phyloP scores from a whole-genome alignment of 2,329 filamentous ascomycete species.

The Tolypocladium pustulatum region DNA sequence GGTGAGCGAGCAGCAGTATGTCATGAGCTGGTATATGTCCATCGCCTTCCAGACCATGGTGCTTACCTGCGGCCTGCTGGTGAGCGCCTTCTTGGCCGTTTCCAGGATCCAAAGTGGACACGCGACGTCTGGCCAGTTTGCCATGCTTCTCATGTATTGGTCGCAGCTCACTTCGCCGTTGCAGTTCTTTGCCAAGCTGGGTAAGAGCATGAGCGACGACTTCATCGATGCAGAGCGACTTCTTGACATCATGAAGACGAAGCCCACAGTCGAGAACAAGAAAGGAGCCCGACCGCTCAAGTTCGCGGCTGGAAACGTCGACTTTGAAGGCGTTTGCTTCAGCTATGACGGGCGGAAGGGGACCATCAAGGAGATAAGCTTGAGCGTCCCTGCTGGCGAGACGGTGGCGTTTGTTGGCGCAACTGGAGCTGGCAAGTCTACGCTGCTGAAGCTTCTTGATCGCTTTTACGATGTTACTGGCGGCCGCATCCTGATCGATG shows the following conservation, averaged over 20 bases:
- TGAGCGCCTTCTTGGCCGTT: conserved; percentile 47
- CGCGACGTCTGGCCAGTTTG: conserved; percentile 56
- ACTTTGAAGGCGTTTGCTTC: conserved; percentile 45
- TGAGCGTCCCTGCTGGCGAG: conserved; percentile 38
- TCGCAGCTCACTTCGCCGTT: conserved; percentile 60
- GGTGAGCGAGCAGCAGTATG: conserved; percentile 25
- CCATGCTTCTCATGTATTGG: conserved; percentile 65
- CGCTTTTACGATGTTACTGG: conserved; percentile 47
- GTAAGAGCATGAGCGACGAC: conserved; percentile 44
- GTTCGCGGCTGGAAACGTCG: conserved; percentile 40
- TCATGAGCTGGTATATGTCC: conserved; percentile 36
- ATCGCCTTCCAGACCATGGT: conserved; percentile 50
- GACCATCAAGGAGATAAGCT: conserved; percentile 43
- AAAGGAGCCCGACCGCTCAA: conserved; percentile 37
- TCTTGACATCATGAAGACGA: conserved; percentile 46
- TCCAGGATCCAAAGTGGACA: conserved; percentile 55
- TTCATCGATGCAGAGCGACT: conserved; percentile 48
- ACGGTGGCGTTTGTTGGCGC: conserved; percentile 51
- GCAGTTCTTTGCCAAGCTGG: conserved; percentile 54
- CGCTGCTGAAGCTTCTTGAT: conserved; percentile 45
- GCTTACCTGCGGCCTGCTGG: conserved; percentile 59
- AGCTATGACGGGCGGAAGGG: conserved; percentile 49
- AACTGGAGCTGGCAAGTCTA: conserved; percentile 50
- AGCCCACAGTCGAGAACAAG: conserved; percentile 43
- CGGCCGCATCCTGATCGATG: conserved; percentile 44